Base-by-base conservation (phyloP, 306 rosid genomes). In the Vigna nakashimae region DNA sequence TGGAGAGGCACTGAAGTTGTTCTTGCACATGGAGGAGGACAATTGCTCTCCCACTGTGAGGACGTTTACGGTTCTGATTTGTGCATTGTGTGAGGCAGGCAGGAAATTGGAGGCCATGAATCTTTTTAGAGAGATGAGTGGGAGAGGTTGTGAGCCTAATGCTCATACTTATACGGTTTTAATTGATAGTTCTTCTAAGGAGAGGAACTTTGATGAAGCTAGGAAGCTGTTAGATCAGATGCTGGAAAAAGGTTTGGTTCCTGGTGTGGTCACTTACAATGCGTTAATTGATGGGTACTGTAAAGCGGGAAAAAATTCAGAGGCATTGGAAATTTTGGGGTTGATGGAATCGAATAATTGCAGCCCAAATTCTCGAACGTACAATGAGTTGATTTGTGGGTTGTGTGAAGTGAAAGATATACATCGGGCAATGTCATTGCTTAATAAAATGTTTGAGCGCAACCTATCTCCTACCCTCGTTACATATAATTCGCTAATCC, bases 281-380 rank as follows among this genome's bases (percentile, higher is more conserved):
- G 89, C 92, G 17, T 78, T 91, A 79, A 85, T 91, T 78, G 86
- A 83, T 88, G 94, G 97, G 51, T 89, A 86, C 38, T 83, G 91
- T 71, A 91, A 88, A 83, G 79, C 69, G 66, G 94, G 90, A 51
- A 81, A 78, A 53, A 85, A 43, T 45, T 81, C 43, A 22, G 79
- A 73, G 50, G 94, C 90, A 49, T 78, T 88, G 78, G 88, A 75
- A 55, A 75, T 89, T 78, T 75, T 91, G 84, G 64, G 78, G 71
- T 66, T 83, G 80, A 89, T 91, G 91, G 91, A 89, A 73, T 88
- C 83, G 26, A 86, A 77, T 16, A 88, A 83, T 43, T 88, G 94
- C 75, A 71, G 69, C 60, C 89, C 94, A n/a, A 86, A 91, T 88
- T 83, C 84, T 36, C 92, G 86, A 52, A 91, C 91, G 8, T 89